These are phyloP conservation scores for Begonia fuchsioides DNA, from an alignment of 306 rosid genomes.

Conservation along the genomic window DNA sequence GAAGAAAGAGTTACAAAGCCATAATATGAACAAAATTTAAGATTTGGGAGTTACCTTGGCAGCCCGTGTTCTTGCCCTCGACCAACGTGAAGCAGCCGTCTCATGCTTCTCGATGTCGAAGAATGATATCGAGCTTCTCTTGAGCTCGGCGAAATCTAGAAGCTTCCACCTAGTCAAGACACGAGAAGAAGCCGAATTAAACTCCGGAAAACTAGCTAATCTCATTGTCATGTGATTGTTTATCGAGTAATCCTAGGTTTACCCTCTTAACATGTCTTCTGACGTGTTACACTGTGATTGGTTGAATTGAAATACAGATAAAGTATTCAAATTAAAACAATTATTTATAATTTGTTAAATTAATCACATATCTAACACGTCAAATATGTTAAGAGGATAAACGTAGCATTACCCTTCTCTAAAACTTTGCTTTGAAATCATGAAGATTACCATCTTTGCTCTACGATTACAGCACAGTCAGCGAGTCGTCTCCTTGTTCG, in stretches of 20 bases:
- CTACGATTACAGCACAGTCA: conserved; percentile 84
- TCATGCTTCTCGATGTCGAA: conserved; percentile 66
- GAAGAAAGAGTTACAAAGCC: conserved; percentile 3
- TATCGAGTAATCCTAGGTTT: no score
- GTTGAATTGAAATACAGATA: no score
- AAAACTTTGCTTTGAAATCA: neutral
- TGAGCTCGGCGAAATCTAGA: conserved; percentile 74
- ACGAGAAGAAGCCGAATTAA: no score
- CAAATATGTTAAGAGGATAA: no score
- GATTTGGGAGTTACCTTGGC: conserved; percentile 42
- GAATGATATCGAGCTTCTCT: conserved; percentile 70
- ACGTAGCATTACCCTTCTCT: no score
- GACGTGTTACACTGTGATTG: no score
- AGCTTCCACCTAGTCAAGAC: conserved; percentile 51
- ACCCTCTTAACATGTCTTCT: no score
- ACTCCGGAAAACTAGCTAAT: no score
- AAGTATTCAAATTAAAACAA: no score
- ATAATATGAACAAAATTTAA: conserved; percentile 7
- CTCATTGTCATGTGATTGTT: no score
- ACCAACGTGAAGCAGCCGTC: conserved; percentile 69
- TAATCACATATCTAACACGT: no score
- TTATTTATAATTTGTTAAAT: no score
- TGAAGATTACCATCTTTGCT: conserved; percentile 67
- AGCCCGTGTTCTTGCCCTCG: conserved; percentile 65
- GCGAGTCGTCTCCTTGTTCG: conserved; percentile 73